These are phyloP conservation scores for Sphaceloma murrayae DNA, from an alignment of 2,329 filamentous ascomycete species.

Conservation along the genomic window DNA sequence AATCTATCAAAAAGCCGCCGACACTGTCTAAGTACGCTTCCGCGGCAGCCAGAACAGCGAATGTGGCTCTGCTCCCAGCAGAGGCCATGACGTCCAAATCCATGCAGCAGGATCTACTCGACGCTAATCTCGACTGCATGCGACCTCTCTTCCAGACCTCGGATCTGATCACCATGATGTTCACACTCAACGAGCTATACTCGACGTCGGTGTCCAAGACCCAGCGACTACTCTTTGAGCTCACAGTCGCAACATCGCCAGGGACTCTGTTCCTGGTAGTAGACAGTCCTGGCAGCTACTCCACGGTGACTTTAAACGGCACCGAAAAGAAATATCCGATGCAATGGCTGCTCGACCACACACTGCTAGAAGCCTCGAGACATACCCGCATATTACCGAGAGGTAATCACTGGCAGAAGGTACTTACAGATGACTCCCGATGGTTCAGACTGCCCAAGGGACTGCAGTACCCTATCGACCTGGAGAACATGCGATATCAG, in stretches of 20 bases:
- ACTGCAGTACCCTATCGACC: constrained; percentile 67
- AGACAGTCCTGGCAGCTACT: constrained; percentile 90
- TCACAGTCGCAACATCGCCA: constrained; percentile 50
- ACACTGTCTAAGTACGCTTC: constrained; percentile 41
- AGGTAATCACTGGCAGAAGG: constrained; percentile 55
- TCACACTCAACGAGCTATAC: constrained; percentile 94
- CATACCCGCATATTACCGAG: constrained; percentile 19
- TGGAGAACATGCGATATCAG: constrained; percentile 95
- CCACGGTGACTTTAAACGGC: constrained; percentile 58
- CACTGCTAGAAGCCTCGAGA: constrained; percentile 43
- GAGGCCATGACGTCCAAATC: constrained; percentile 34
- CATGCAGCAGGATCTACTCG: constrained; percentile 43
- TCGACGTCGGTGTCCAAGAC: constrained; percentile 64
- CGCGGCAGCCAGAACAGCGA: constrained; percentile 35
- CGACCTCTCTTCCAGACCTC: constrained; percentile 25
- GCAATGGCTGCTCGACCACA: constrained; percentile 84
- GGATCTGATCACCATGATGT: constrained; percentile 68
- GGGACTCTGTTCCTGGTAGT: constrained; percentile 71
- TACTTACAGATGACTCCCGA: constrained; percentile 64
- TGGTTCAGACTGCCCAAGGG: constrained; percentile 67
- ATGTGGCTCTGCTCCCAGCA: constrained; percentile 29
- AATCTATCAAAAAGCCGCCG: constrained; percentile 45
- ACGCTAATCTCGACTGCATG: constrained; percentile 31
- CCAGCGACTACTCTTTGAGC: constrained; percentile 61
- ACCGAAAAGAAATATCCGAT: constrained; percentile 69